These are phyloP conservation scores for Aeminium ludgeri DNA, from an alignment of 495 filamentous ascomycete genomes.

Conservation along the genomic window DNA sequence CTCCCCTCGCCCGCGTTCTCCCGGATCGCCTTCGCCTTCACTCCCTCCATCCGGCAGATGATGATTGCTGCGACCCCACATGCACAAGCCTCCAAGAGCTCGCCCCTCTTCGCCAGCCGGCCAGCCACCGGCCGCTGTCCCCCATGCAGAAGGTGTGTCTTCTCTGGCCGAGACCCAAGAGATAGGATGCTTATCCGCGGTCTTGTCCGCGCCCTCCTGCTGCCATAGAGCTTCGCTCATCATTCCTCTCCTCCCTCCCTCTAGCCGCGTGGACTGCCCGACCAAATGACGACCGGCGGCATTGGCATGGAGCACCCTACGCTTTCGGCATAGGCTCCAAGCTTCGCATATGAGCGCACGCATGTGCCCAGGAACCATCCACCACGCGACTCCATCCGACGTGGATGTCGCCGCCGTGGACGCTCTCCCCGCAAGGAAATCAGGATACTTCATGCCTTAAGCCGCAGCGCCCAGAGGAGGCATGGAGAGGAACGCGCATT, in stretches of 20 bases:
- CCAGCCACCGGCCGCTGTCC: neutral
- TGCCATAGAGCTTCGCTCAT: neutral
- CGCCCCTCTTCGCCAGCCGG: neutral
- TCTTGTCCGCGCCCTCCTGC: neutral
- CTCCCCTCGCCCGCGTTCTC: too few species aligned
- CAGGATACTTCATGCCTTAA: neutral
- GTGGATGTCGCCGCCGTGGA: too few species aligned
- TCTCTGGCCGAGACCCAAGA: neutral
- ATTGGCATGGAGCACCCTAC: slow-evolving; percentile 1
- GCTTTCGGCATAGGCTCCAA: neutral
- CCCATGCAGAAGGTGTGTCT: neutral
- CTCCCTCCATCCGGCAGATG: too few species aligned
- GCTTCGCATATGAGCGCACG: neutral
- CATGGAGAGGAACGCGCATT: neutral
- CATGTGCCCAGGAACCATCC: neutral
- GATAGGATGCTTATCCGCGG: neutral
- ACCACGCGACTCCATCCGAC: too few species aligned
- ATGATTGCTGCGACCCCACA: neutral
- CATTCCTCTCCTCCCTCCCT: neutral
- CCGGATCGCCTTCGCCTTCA: too few species aligned
- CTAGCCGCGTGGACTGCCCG: neutral
- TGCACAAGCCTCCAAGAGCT: neutral
- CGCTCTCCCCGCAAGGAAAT: neutral
- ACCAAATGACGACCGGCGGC: neutral
- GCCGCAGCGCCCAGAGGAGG: neutral